Conservation (phyloP, 1,284 basidiomycete species). For the Leccinum huronense region DNA sequence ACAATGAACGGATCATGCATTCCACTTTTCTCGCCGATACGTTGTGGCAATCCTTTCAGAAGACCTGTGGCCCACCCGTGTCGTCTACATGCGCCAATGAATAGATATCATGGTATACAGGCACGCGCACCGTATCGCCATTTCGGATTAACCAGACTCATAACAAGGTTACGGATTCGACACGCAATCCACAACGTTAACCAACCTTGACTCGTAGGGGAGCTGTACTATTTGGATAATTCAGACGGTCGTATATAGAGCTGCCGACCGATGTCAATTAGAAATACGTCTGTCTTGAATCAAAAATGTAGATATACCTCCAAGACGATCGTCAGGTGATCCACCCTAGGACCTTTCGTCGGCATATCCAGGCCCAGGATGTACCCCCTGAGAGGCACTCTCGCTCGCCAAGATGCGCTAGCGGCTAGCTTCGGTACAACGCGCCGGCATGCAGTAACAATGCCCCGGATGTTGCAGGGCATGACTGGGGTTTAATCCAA, state of each 20-base stretch:
- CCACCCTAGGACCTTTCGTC: too few species aligned
- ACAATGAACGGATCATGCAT: too few species aligned
- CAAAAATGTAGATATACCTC: too few species aligned
- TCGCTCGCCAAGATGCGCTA: constrained; percentile 25
- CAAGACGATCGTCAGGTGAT: too few species aligned
- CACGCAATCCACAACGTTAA: constrained; percentile 83
- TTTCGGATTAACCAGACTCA: constrained; percentile 74
- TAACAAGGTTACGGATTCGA: constrained; percentile 77
- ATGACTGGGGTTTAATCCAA: too few species aligned
- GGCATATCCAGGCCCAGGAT: too few species aligned
- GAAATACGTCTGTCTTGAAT: constrained; percentile 44
- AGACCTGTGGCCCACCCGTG: constrained; percentile 51
- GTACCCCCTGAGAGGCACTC: too few species aligned
- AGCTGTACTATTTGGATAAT: constrained; percentile 13
- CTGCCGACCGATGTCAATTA: constrained; percentile 37
- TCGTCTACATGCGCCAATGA: not conserved
- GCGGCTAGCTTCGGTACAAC: constrained; percentile 73
- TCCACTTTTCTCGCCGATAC: too few species aligned
- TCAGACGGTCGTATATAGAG: constrained; percentile 24
- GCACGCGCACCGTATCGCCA: constrained; percentile 67
- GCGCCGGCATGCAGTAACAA: too few species aligned
- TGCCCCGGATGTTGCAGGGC: too few species aligned
- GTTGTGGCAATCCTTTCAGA: constrained; percentile 71
- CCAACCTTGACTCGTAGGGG: constrained; percentile 44
- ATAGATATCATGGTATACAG: not conserved